These are phyloP conservation scores for Acacia melanoxylon DNA, from an alignment of 306 rosid genomes.

Conservation along the genomic window DNA sequence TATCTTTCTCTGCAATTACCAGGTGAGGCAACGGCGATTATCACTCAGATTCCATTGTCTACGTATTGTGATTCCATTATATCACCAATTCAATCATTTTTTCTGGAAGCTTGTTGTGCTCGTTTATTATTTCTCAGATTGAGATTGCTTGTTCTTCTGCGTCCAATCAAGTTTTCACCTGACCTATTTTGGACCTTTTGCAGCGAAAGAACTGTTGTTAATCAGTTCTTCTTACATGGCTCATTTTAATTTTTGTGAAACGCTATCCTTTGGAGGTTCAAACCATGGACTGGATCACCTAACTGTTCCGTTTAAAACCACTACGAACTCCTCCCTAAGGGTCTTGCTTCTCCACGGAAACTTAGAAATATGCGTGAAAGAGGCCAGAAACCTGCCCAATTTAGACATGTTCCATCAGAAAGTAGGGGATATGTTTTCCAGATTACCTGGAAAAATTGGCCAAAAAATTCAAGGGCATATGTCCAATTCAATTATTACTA, in stretches of 20 bases:
- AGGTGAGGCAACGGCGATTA: not conserved
- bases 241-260: conserved; percentile 40
- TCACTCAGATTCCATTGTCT: not conserved
- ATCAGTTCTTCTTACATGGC: conserved; percentile 39
- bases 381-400: conserved; percentile 78
- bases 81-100: not conserved
- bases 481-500: conserved; percentile 38
- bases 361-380: conserved; percentile 58
- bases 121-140: not conserved
- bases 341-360: conserved; percentile 68
- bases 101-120: not conserved
- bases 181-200: not conserved
- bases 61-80: not conserved
- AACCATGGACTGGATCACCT: conserved; percentile 61
- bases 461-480: conserved; percentile 40
- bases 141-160: not conserved
- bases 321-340: conserved; percentile 55
- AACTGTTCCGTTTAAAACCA: conserved; percentile 57
- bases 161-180: not conserved
- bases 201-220: not conserved
- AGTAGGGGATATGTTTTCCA: conserved; percentile 50
- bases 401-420: conserved; percentile 69
- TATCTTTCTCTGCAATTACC: not conserved
- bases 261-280: conserved; percentile 64
- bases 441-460: conserved; percentile 37